Evolutionary conservation across 495 filamentous ascomycete species (phyloP).

Genomic region (Trichocladium uniseriatum): DNA sequence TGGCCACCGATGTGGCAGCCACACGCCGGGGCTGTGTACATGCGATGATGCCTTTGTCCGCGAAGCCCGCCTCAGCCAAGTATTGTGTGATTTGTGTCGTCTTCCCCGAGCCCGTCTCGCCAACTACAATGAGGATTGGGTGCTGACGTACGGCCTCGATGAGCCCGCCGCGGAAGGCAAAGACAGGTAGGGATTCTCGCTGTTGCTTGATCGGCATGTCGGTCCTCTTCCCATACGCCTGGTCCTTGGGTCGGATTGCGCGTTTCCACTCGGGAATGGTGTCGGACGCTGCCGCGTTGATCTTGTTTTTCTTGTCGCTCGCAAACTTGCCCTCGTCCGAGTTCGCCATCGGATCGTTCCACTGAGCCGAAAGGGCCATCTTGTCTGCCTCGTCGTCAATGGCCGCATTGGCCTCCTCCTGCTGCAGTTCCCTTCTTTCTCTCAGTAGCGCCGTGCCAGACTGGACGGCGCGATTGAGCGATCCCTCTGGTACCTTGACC

Average conservation of each 20-base stretch:
- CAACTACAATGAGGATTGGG: conserved; percentile 90
- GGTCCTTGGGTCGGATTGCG: conserved; percentile 70
- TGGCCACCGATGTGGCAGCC: conserved; percentile 92
- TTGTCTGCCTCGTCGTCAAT: conserved; percentile 66
- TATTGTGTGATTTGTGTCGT: conserved; percentile 96
- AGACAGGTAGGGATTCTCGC: conserved; percentile 83
- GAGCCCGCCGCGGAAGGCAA: conserved; percentile 76
- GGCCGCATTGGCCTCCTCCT: conserved; percentile 81
- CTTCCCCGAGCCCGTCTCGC: conserved; percentile 95
- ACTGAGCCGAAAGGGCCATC: conserved; percentile 82
- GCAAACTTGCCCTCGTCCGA: conserved; percentile 82
- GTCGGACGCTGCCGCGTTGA: conserved; percentile 40
- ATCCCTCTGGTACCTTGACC: conserved; percentile 94
- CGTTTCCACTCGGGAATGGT: conserved; percentile 88
- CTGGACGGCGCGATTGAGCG: conserved; percentile 89
- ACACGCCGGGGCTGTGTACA: conserved; percentile 97
- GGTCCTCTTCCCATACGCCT: conserved; percentile 75
- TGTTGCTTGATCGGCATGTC: conserved; percentile 93
- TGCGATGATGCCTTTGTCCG: conserved; percentile 83
- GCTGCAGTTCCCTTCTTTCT: conserved; percentile 78
- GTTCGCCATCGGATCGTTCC: conserved; percentile 91
- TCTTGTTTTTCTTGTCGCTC: conserved; percentile 57
- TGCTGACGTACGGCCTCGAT: conserved; percentile 81
- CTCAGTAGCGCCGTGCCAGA: conserved; percentile 82
- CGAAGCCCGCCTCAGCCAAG: conserved; percentile 84